Base-by-base conservation (phyloP, 2,329 filamentous ascomycete species). In the Tricladium varicosporioides region DNA sequence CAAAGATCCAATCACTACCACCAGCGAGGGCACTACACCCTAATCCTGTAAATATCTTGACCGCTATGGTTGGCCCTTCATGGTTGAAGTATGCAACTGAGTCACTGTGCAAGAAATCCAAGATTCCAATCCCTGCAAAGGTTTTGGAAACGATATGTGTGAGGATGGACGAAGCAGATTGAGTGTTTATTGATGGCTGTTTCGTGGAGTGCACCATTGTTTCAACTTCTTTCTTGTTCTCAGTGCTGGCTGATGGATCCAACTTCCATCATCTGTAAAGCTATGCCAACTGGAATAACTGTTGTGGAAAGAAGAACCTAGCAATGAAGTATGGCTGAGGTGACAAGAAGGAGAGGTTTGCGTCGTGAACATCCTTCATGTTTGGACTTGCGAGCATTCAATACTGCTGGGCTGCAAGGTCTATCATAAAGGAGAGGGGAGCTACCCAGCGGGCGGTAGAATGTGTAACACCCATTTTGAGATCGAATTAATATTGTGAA, bases 261-360 rank as follows among this genome's bases (percentile, higher is more conserved):
- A 79, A 70, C 51, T 75, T 78, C 72, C 76, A 82, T 1, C 85
- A 71, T 59, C 77, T 75, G 70, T 80, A 85, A 5, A 85, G 69
- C 81, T 81, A 85, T 2, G 72, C 76, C 2, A 84, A 65, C 67
- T 85, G 81, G 66, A 84, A 78, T 3, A 84, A 65, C 66, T 85
- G 81, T 66, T 85, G 81, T 0, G 80, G 80, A 67, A 82, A 82
- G 74, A 85, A 85, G 73, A 85, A 85, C 14, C 72, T 79, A 0
- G 73, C 82, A 59, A 85, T 83, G 70, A 83, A 82, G 64, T 75
- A 81, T 1, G 82, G 81, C 56, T 84, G 78, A 0, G 82, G 82
- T 1, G 75, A 79, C 72, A 80, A 85, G 65, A 83, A 84, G 1
- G 80, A 82, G 5, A 83, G 71, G 65, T 85, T 83, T 32, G 70